Evolutionary conservation across 2,329 filamentous ascomycete species (phyloP).

Genomic region (Apiospora malaysiana): DNA sequence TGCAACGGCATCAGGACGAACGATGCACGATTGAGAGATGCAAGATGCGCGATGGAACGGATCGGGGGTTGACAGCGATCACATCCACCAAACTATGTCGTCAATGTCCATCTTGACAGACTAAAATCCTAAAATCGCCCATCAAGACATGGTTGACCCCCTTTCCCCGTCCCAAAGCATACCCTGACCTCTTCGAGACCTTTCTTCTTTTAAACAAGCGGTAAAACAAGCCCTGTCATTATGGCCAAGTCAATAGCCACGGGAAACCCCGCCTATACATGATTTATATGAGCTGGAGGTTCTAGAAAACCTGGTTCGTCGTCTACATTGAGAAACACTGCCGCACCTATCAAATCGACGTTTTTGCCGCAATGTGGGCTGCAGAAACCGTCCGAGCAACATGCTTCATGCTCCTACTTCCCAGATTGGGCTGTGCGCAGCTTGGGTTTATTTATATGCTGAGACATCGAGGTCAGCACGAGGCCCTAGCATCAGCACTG

Average conservation of each 20-base stretch:
- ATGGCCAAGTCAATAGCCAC: neutral
- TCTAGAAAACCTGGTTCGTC: neutral
- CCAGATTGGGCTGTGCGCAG: neutral
- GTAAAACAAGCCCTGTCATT: neutral
- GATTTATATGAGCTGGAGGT: neutral
- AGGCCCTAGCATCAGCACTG: neutral
- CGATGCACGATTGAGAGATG: neutral
- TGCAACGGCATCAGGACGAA: neutral
- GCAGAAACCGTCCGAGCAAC: neutral
- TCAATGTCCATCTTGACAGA: neutral
- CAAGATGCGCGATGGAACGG: neutral
- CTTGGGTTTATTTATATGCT: neutral
- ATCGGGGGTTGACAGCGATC: neutral
- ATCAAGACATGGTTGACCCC: neutral
- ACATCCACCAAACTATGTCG: slow-evolving; percentile 3
- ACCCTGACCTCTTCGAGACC: neutral
- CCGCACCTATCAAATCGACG: neutral
- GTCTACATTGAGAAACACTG: neutral
- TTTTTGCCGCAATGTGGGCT: slow-evolving; percentile 3
- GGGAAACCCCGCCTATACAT: neutral
- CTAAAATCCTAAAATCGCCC: neutral
- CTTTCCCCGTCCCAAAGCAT: neutral
- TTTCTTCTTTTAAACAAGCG: neutral
- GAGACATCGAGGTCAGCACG: neutral
- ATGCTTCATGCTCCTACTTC: neutral